These are phyloP conservation scores for Nemania bipapillata DNA, from an alignment of 2,329 filamentous ascomycete species.

Conservation along the genomic window DNA sequence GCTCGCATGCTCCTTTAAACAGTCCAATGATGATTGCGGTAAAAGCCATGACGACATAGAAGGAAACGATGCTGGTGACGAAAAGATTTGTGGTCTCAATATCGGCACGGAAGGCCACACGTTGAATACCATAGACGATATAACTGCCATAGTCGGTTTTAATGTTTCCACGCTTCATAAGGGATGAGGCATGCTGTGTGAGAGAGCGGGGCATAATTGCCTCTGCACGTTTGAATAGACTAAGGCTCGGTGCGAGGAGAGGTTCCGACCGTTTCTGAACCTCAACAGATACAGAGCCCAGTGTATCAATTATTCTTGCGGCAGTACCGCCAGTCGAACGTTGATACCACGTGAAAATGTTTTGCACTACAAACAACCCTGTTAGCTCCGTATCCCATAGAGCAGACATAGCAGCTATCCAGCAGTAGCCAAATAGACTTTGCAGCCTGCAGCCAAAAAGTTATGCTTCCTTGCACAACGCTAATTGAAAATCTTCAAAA, in stretches of 20 bases:
- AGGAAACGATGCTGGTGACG: slow-evolving; percentile 89
- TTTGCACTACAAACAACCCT: slow-evolving; percentile 69
- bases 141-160: slow-evolving; percentile 66
- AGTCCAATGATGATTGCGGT: slow-evolving; percentile 76
- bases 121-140: slow-evolving; percentile 82
- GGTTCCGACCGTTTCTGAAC: slow-evolving; percentile 72
- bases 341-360: slow-evolving; percentile 94
- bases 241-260: slow-evolving; percentile 50
- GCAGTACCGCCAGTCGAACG: slow-evolving; percentile 89
- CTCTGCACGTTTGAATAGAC: slow-evolving; percentile 66
- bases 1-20: slow-evolving; percentile 85
- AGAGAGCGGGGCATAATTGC: slow-evolving; percentile 61
- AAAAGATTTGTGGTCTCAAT: slow-evolving; percentile 95
- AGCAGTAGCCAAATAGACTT: neutral
- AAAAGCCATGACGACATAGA: slow-evolving; percentile 82
- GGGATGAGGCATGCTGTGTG: slow-evolving; percentile 49
- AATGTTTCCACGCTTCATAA: slow-evolving; percentile 67
- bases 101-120: slow-evolving; percentile 83
- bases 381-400: slow-evolving; percentile 21
- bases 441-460: neutral
- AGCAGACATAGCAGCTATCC: neutral
- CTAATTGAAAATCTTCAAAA: slow-evolving; percentile 7
- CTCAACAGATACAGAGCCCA: slow-evolving; percentile 81
- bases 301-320: slow-evolving; percentile 77
- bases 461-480: neutral